Evolutionary conservation across 352 stramenopile genomes (phyloP).

Genomic region (Globisporangium heterothallicum): DNA sequence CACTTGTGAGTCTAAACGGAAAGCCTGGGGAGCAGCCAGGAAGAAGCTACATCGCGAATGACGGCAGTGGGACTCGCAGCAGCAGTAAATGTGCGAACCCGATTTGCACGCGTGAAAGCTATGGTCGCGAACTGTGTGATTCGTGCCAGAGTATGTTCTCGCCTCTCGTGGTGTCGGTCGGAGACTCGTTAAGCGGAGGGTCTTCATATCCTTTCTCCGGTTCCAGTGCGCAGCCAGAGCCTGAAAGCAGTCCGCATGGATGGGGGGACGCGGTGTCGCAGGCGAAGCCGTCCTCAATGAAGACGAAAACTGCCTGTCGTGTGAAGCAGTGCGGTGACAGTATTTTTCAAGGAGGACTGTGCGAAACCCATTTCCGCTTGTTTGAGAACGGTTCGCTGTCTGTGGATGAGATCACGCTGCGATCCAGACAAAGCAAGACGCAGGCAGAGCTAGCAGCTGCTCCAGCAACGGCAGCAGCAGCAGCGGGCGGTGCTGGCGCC

Average conservation of each 20-base stretch:
- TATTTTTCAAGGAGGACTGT: slow-evolving; percentile 32
- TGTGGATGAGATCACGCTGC: slow-evolving; percentile 54
- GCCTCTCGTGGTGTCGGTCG: slow-evolving; percentile 39
- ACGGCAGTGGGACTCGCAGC: slow-evolving; percentile 6
- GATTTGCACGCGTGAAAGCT: slow-evolving; percentile 50
- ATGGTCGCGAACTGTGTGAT: slow-evolving; percentile 53
- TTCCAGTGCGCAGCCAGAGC: slow-evolving; percentile 15
- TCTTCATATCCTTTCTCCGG: slow-evolving; percentile 20
- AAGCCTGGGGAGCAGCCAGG: slow-evolving; percentile 15
- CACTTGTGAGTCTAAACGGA: slow-evolving; percentile 14
- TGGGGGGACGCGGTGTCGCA: slow-evolving; percentile 14
- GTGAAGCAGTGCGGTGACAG: slow-evolving; percentile 28
- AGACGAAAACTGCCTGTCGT: slow-evolving; percentile 28
- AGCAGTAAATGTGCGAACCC: slow-evolving; percentile 37
- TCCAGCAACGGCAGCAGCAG: slow-evolving; percentile 9
- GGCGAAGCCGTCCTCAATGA: slow-evolving; percentile 7
- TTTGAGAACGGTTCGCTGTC: slow-evolving; percentile 49
- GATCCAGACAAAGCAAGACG: slow-evolving; percentile 22
- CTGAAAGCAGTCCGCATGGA: slow-evolving; percentile 12
- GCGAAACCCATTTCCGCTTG: slow-evolving; percentile 35
- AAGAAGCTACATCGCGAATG: slow-evolving; percentile 12
- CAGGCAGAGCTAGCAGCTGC: slow-evolving; percentile 18
- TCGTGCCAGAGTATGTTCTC: slow-evolving; percentile 56
- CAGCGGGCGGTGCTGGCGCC: slow-evolving; percentile 14
- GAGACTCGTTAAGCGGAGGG: slow-evolving; percentile 13